Conservation (phyloP, 2,329 filamentous ascomycete species). For the Aspergillus sclerotialis region DNA sequence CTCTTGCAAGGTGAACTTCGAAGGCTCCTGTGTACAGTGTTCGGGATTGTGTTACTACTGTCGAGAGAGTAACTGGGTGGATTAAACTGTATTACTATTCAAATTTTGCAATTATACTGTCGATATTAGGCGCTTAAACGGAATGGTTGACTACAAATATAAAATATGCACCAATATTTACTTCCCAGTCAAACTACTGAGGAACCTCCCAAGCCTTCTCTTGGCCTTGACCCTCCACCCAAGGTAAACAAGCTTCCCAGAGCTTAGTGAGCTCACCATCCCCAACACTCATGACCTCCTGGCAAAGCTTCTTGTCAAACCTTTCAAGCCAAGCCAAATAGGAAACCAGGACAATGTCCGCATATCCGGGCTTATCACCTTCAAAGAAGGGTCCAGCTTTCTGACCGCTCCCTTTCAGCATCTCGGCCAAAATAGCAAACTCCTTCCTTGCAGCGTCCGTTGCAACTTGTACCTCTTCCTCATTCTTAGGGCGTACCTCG, state of each 20-base stretch:
- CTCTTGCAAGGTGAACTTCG: slow-evolving; percentile 3
- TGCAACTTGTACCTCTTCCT: slow-evolving; percentile 10
- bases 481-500: slow-evolving; percentile 20
- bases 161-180: slow-evolving; percentile 1
- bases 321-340: slow-evolving; percentile 20
- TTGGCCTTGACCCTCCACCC: slow-evolving; percentile 26
- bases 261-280: slow-evolving; percentile 21
- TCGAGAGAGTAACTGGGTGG: slow-evolving; percentile 5
- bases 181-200: slow-evolving; percentile 4
- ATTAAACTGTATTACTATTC: slow-evolving; percentile 27
- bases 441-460: slow-evolving; percentile 15
- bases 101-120: slow-evolving; percentile 18
- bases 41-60: slow-evolving; percentile 9
- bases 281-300: slow-evolving; percentile 16
- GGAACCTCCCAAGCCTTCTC: slow-evolving; percentile 25
- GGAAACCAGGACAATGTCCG: slow-evolving; percentile 21
- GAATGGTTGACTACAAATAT: too few species aligned
- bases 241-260: slow-evolving; percentile 24
- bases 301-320: slow-evolving; percentile 14
- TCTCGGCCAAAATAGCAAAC: slow-evolving; percentile 12
- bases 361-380: slow-evolving; percentile 23
- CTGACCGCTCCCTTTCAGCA: slow-evolving; percentile 20
- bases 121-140: slow-evolving; percentile 10
- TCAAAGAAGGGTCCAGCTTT: slow-evolving; percentile 30
- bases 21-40: not conserved